Conservation (phyloP, 345 rosid species). For the Eutrema yunnanense region DNA sequence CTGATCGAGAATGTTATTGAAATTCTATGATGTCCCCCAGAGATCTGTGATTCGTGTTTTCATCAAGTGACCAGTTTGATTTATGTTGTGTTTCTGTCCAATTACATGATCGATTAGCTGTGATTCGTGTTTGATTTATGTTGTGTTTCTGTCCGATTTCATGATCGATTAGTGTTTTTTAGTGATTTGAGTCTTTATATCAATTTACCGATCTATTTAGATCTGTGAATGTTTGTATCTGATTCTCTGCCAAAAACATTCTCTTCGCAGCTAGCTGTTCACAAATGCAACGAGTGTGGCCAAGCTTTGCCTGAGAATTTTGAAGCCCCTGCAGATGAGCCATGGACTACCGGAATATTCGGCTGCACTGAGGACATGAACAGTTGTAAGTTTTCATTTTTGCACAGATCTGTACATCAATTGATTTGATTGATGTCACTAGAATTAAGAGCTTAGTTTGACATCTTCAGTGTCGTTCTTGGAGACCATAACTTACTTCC, state of each 20-base stretch:
- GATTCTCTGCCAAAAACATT: not conserved
- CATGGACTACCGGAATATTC: constrained; percentile 93
- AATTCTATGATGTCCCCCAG: not conserved
- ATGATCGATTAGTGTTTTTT: not conserved
- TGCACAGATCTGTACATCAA: not conserved
- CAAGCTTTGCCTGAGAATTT: constrained; percentile 81
- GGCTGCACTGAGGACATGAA: constrained; percentile 77
- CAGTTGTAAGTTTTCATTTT: constrained; percentile 60
- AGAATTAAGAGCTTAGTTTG: not conserved
- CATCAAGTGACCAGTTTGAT: not conserved
- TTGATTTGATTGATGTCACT: not conserved
- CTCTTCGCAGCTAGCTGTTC: constrained; percentile 48
- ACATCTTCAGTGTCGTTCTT: not conserved
- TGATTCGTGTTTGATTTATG: not conserved
- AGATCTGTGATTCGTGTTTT: not conserved
- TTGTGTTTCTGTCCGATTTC: not conserved
- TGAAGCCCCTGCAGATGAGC: constrained; percentile 78
- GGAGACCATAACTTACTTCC: not conserved
- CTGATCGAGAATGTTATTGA: not conserved
- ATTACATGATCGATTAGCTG: not conserved
- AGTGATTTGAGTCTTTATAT: not conserved
- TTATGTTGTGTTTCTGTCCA: not conserved
- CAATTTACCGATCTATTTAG: not conserved
- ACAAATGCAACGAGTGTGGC: constrained; percentile 91
- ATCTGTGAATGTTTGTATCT: not conserved